Percentiles rank a stretch among this genome's conserved stretches.
phyloP scores from a whole-genome alignment of 1,284 basidiomycete species.

The Ceratobasidium sp. region DNA sequence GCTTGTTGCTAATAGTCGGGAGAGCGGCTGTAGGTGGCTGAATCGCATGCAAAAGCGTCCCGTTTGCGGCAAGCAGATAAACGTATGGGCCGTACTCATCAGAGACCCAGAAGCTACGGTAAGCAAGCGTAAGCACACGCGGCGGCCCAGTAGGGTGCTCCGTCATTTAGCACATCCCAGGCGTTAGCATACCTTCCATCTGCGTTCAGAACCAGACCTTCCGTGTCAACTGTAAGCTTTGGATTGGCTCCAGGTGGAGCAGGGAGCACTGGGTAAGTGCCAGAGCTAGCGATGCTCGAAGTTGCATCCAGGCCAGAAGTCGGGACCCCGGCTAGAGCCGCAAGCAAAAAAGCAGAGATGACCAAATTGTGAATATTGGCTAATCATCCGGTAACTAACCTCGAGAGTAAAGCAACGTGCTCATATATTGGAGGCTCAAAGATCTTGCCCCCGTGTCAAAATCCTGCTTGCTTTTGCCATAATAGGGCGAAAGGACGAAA shows the following conservation, averaged over 20 bases:
- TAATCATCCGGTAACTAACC: conserved; percentile 15
- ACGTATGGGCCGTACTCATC: conserved; percentile 78
- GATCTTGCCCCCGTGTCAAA: conserved; percentile 63
- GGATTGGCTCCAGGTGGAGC: conserved; percentile 57
- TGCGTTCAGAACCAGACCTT: conserved; percentile 64
- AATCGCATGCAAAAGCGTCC: conserved; percentile 63
- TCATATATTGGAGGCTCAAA: conserved; percentile 60
- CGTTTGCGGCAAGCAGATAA: conserved; percentile 60
- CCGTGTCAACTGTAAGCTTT: conserved; percentile 64
- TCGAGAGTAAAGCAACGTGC: conserved; percentile 66
- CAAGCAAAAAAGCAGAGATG: conserved; percentile 2
- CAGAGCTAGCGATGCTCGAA: conserved; percentile 10
- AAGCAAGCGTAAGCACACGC: not conserved
- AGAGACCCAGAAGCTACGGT: conserved; percentile 62
- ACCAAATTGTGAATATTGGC: not conserved
- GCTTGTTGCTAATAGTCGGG: conserved; percentile 56
- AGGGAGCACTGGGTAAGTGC: conserved; percentile 52
- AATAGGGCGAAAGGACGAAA: conserved; percentile 67
- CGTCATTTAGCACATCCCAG: not conserved
- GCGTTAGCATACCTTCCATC: conserved; percentile 61
- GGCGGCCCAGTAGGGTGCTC: not conserved
- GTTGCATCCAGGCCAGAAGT: conserved; percentile 34
- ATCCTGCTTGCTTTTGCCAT: conserved; percentile 55
- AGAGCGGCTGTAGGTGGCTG: conserved; percentile 66
- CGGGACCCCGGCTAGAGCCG: conserved; percentile 4